Evolutionary conservation across 1,284 basidiomycete genomes (phyloP).

Genomic region (Apiotrichum sp.): DNA sequence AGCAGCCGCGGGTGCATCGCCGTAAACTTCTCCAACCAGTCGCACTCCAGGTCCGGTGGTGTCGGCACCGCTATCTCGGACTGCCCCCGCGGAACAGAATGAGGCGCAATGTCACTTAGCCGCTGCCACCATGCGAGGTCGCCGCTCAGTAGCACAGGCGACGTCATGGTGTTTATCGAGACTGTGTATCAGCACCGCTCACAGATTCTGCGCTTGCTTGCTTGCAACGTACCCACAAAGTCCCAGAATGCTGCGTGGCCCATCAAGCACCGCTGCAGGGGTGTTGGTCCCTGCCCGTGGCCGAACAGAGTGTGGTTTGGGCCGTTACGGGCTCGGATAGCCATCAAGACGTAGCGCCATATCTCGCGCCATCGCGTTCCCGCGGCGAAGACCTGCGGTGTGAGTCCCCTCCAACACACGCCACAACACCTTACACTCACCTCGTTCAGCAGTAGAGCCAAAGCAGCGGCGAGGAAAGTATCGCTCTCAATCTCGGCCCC

Average conservation of each 20-base stretch:
- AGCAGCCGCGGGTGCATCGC: not conserved
- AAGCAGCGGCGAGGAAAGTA: constrained; percentile 21
- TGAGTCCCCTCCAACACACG: too few species aligned
- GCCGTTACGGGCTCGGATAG: constrained; percentile 21
- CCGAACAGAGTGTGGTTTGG: constrained; percentile 19
- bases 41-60: not conserved
- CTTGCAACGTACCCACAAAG: constrained; percentile 17
- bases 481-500: constrained; percentile 20
- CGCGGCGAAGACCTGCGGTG: constrained; percentile 23
- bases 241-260: constrained; percentile 22
- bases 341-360: constrained; percentile 12
- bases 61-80: not conserved
- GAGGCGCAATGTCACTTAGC: not conserved
- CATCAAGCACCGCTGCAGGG: constrained; percentile 17
- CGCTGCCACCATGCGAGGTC: constrained; percentile 20
- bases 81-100: not conserved
- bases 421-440: constrained; percentile 11
- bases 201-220: not conserved
- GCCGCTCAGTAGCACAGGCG: constrained; percentile 9
- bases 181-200: constrained; percentile 1
- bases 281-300: constrained; percentile 1
- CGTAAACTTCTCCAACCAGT: constrained; percentile 2
- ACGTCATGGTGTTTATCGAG: constrained; percentile 14
- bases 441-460: constrained; percentile 20
- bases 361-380: constrained; percentile 27